Base-by-base conservation (phyloP, 768 basidiomycete genomes). In the Cystobasidium onofrii region DNA sequence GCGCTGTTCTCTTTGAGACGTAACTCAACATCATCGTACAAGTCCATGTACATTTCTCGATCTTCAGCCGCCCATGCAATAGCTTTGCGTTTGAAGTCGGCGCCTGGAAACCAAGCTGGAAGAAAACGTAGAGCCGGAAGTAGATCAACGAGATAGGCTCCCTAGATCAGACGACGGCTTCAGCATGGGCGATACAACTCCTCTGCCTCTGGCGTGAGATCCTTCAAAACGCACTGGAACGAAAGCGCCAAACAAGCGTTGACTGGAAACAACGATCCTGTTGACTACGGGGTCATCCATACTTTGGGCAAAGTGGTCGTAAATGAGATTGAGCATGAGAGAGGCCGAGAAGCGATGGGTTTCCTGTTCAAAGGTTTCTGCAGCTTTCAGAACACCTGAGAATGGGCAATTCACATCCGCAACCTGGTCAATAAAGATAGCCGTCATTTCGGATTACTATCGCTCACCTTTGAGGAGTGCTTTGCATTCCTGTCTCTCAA, bases 41-140 rank as follows among this genome's bases (percentile, higher is more conserved):
- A 29, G n/a, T 62, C 44, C n/a, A 36, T 34, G 57, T 62, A 73
- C 29, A 73, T 27, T 27, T 27, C 57, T 34, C 57, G 39, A 33
- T 73, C 71, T 27, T 73, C 71, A 18, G 29, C 43, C n/a, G 44
- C 43, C 34, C 63, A 73, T 9, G 41, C 27, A 33, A 62, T 43
- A 12, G 57, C 71, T 33, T 62, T 54, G 15, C 46, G 12, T n/a
- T 62, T 57, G 43, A 73, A 73, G 41, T 36, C 34, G n/a, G 52
- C 71, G 31, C 71, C 71, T 1, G 60, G 71, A 15, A 73, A 54
- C 71, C 71, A 73, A 27, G 33, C 33, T 25, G 71, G 71, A 25
- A 52, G 34, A 20, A 62, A 62, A 6, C 57, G 52, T 1, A 73
- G 71, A 20, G 57, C 34, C 2, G 71, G 71, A 23, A 44, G 63